Conservation (phyloP, 495 filamentous ascomycete genomes). For the Trichoderma asperelloides region DNA sequence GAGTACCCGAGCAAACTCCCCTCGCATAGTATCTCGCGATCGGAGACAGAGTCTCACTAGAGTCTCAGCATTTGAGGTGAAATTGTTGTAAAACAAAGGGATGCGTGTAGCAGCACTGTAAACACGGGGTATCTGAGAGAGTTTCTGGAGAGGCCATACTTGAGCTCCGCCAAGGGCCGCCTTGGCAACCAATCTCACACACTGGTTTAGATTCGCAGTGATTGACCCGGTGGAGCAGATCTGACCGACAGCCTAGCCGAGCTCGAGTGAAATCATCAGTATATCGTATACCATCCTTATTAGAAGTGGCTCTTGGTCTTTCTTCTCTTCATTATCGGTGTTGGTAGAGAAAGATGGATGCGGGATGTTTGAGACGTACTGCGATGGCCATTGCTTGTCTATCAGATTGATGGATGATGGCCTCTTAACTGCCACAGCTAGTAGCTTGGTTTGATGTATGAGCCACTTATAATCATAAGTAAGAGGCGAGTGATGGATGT, state of each 20-base stretch:
- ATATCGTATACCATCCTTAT: no score
- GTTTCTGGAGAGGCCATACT: constrained; percentile 33
- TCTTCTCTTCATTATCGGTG: neutral
- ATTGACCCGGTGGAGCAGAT: constrained; percentile 76
- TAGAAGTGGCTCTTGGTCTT: neutral
- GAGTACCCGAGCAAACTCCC: neutral
- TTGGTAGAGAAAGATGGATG: neutral
- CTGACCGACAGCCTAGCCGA: constrained; percentile 71
- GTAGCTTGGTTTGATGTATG: no score
- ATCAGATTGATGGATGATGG: no score
- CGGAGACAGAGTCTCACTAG: neutral
- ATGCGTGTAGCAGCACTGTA: neutral
- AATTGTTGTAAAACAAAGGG: neutral
- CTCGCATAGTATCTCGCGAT: neutral
- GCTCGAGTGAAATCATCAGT: neutral
- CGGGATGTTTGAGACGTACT: neutral
- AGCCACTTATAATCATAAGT: neutral
- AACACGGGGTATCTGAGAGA: neutral
- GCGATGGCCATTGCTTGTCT: neutral
- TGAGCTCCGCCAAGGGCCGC: constrained; percentile 69
- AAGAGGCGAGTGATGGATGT: neutral
- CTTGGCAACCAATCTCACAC: constrained; percentile 59
- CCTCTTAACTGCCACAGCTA: neutral
- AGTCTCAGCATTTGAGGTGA: neutral
- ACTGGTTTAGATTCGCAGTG: constrained; percentile 69